phyloP scores from a whole-genome alignment of 2,329 filamentous ascomycete genomes.

The Colletotrichum agaves region DNA sequence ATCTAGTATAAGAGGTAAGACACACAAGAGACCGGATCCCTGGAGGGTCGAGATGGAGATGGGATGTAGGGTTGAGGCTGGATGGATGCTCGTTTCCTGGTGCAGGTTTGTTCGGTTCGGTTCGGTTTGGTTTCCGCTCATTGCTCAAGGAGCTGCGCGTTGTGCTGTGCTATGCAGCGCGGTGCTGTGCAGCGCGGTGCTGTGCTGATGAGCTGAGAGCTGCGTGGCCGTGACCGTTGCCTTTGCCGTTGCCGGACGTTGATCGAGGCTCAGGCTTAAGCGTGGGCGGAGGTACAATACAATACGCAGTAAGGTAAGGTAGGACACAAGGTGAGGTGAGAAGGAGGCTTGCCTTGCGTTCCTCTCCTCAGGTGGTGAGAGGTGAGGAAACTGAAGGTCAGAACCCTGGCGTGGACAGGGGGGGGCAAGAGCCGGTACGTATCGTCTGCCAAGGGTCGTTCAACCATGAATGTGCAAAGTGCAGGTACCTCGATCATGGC shows the following conservation, averaged over 20 bases:
- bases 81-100: not conserved
- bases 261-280: not conserved
- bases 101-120: no score
- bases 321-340: not conserved
- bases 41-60: slow-evolving; percentile 12
- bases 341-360: slow-evolving; percentile 4
- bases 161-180: not conserved
- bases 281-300: not conserved
- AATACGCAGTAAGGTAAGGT: not conserved
- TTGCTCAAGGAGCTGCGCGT: not conserved
- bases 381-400: slow-evolving; percentile 14
- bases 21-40: slow-evolving; percentile 30
- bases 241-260: slow-evolving; percentile 2
- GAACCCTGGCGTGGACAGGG: not conserved
- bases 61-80: slow-evolving; percentile 26
- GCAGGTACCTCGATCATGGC: not conserved
- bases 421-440: slow-evolving; percentile 1
- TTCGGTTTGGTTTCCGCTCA: no score
- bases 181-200: slow-evolving; percentile 10
- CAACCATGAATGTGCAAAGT: not conserved
- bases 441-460: slow-evolving; percentile 17
- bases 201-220: not conserved
- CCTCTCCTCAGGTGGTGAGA: not conserved
- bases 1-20: slow-evolving; percentile 25
- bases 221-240: not conserved